Evolutionary conservation across 768 basidiomycete species (phyloP), one percentile per base, ranked within the genome.

Genomic region (Kwoniella heveanensis): DNA sequence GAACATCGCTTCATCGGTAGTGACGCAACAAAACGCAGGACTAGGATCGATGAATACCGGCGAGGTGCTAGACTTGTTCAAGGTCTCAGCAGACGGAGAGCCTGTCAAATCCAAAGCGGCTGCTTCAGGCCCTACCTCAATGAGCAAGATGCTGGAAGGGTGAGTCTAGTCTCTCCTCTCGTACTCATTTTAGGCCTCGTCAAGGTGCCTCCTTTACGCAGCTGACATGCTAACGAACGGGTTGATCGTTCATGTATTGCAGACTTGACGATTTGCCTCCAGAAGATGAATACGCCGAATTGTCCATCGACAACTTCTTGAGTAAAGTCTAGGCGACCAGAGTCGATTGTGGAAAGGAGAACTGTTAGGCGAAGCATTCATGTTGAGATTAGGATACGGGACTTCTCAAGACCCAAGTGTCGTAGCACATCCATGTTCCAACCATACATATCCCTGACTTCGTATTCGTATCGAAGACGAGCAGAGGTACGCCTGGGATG

Each of bases 31-130:
- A 78, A 99, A 99, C 77, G 86, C 95, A 0, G 93, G 92, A 22
- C 81, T 99, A 52, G 83, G 88, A 1, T 92, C 92, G 1, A 98
- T 99, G 94, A 94, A 95, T 73, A 98, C 96, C 0, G 93, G 97
- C 76, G 87, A 93, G 58, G 94, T 99, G 24, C 83, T 99, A 25
- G 96, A 98, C 79, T 84, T 99, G 37, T 98, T 99, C 85, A 84
- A 78, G 57, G 73, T 77, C 19, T 74, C 87, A 10, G 81, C 83
- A 39, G 89, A 90, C 57, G 90, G 91, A 62, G 91, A 91, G 53
- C 60, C 64, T 39, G 64, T 12, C 21, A 72, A 66, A 58, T 46
- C 50, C 19, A 63, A 62, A 37, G 54, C 87, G 58, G 61, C n/a
- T 77, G 82, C 8, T 37, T 29, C 53, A 54, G 86, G 88, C 29